Evolutionary conservation across 2,329 filamentous ascomycete genomes (phyloP).

Genomic region (Pseudocercospora crystallina): DNA sequence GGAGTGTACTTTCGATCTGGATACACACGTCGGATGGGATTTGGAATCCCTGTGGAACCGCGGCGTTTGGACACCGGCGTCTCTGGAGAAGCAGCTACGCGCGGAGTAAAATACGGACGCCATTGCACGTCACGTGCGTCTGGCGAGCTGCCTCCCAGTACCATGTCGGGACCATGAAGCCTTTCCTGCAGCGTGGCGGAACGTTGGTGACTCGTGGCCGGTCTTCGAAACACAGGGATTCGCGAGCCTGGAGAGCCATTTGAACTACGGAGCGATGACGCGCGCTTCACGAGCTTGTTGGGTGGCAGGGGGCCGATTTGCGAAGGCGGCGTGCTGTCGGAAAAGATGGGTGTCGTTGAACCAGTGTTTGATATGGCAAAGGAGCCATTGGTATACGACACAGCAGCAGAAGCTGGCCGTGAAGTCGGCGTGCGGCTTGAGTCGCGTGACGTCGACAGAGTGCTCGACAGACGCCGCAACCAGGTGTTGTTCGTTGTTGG

Average conservation of each 20-base stretch:
- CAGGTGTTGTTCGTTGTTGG: conserved; percentile 44
- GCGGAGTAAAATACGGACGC: conserved; percentile 38
- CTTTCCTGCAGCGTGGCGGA: conserved; percentile 63
- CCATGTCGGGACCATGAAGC: conserved; percentile 15
- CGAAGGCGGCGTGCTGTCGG: conserved; percentile 33
- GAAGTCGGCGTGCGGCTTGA: conserved; percentile 56
- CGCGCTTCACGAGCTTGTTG: conserved; percentile 77
- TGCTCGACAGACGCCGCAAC: conserved; percentile 66
- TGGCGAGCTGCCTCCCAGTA: conserved; percentile 13
- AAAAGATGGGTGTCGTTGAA: conserved; percentile 65
- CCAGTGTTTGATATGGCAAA: conserved; percentile 46
- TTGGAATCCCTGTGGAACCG: conserved; percentile 37
- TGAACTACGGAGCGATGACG: conserved; percentile 56
- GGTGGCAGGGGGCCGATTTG: conserved; percentile 49
- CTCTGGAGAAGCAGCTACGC: conserved; percentile 16
- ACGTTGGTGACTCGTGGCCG: conserved; percentile 76
- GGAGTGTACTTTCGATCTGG: conserved; percentile 38
- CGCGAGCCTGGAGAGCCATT: conserved; percentile 56
- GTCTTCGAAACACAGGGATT: conserved; percentile 66
- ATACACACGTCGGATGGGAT: conserved; percentile 38
- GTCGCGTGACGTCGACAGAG: conserved; percentile 34
- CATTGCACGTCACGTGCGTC: conserved; percentile 29
- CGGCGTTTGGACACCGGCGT: conserved; percentile 23
- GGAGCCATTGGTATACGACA: conserved; percentile 57
- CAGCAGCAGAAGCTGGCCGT: conserved; percentile 64